Evolutionary conservation across 129 eudicot species (phyloP).

Genomic region (Solidago caesia): DNA sequence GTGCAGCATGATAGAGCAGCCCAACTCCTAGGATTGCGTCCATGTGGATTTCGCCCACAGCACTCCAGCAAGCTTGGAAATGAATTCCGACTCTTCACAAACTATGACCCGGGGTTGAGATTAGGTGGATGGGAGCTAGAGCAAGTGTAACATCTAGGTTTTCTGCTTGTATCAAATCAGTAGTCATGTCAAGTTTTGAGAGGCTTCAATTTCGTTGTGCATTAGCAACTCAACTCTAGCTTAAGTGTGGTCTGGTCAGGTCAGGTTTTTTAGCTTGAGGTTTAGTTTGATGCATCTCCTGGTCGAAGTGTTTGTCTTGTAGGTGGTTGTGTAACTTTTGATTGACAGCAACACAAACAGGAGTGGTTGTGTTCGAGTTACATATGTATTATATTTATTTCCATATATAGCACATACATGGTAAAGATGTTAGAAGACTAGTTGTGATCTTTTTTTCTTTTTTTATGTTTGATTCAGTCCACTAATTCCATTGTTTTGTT

Average conservation of each 20-base stretch:
- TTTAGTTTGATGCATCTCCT: not conserved
- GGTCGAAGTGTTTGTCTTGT: not conserved
- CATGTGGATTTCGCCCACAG: slow-evolving; percentile 89
- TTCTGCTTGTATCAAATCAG: not conserved
- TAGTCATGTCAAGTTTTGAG: not conserved
- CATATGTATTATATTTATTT: too few relatives aligned
- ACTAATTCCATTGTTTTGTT: too few relatives aligned
- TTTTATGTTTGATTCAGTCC: too few relatives aligned
- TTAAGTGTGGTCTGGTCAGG: not conserved
- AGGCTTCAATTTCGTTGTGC: not conserved
- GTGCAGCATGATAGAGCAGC: slow-evolving; percentile 84
- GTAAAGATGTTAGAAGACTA: too few relatives aligned
- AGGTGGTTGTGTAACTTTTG: slow-evolving; percentile 1
- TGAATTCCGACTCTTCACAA: slow-evolving; percentile 82
- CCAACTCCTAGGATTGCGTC: slow-evolving; percentile 66
- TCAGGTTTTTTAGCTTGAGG: not conserved
- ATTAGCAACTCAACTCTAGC: not conserved
- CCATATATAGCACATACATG: too few relatives aligned
- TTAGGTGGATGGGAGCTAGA: slow-evolving; percentile 82
- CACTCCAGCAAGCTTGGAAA: slow-evolving; percentile 97
- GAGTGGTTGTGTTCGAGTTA: too few relatives aligned
- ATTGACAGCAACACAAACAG: not conserved
- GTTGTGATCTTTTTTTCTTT: too few relatives aligned
- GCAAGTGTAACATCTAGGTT: not conserved
- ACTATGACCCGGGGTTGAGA: slow-evolving; percentile 79